phyloP scores from a whole-genome alignment of 2,329 filamentous ascomycete species.

The Colletotrichum orchidophilum region DNA sequence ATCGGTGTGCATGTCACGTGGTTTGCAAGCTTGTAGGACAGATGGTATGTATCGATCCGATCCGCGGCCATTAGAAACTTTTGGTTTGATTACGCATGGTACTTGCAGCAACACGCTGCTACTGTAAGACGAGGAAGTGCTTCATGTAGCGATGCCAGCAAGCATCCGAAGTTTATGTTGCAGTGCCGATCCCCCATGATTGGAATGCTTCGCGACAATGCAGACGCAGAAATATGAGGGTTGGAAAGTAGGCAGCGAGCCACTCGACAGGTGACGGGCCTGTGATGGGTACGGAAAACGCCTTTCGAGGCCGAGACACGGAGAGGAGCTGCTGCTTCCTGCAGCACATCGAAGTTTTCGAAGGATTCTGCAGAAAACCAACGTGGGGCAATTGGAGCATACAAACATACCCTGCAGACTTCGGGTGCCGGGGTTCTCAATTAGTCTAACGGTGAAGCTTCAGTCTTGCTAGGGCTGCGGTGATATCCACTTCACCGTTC shows the following conservation, averaged over 20 bases:
- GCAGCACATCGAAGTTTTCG: slow-evolving; percentile 10
- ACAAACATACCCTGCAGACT: slow-evolving; percentile 28
- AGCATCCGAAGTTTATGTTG: background rate
- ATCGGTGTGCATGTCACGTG: slow-evolving; percentile 13
- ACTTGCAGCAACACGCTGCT: background rate
- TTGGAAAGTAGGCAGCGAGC: background rate
- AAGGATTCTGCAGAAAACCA: slow-evolving; percentile 12
- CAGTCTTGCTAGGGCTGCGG: slow-evolving; percentile 20
- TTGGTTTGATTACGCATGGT: background rate
- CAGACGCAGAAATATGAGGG: background rate
- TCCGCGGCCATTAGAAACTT: background rate
- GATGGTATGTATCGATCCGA: background rate
- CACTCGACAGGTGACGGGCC: background rate
- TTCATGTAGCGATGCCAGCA: background rate
- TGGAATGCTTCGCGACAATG: background rate
- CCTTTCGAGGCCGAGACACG: background rate
- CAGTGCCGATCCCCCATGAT: background rate
- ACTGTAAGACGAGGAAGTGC: background rate
- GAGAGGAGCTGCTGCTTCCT: background rate
- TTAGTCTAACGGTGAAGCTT: slow-evolving; percentile 24
- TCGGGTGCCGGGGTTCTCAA: slow-evolving; percentile 8
- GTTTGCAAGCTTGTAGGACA: background rate
- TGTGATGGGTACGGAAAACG: background rate
- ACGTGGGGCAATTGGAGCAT: slow-evolving; percentile 16
- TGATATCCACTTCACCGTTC: slow-evolving; percentile 29